Percentiles rank a stretch among this genome's conserved stretches.
Conservation (phyloP, 148 eudicot genomes). For the Vaccinium myrtillus region DNA sequence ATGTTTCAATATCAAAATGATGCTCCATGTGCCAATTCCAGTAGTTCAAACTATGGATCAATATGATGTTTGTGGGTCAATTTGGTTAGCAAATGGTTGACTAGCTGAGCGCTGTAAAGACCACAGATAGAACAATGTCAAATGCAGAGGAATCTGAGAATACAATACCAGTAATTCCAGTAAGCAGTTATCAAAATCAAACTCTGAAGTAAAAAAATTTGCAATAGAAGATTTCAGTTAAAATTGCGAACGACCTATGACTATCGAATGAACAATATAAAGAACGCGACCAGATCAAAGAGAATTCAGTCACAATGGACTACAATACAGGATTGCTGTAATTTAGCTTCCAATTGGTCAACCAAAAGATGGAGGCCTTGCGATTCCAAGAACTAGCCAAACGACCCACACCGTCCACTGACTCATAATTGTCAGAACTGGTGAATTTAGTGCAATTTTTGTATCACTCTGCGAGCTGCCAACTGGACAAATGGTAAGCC, state of each 20-base stretch:
- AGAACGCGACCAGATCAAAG: neutral
- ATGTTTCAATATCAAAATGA: no score
- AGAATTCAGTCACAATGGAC: neutral
- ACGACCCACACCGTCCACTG: neutral
- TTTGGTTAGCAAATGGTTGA: neutral
- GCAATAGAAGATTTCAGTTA: neutral
- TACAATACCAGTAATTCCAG: neutral
- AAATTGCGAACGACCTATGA: neutral
- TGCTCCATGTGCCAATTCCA: no score
- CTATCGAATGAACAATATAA: neutral
- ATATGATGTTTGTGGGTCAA: no score
- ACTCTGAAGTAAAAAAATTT: neutral
- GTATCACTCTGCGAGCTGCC: neutral
- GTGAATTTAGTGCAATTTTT: neutral
- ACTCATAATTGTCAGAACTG: neutral
- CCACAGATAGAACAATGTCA: slow-evolving; percentile 1
- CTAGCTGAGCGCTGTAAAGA: neutral
- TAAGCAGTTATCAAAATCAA: neutral
- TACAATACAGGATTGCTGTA: neutral
- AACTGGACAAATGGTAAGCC: neutral
- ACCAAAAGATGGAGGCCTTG: no score
- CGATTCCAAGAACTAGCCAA: no score
- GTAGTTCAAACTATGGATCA: no score
- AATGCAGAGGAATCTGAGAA: neutral
- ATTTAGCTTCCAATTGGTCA: neutral